phyloP scores from a whole-genome alignment of 305 asterid species.

The Fraxinus dipetala region DNA sequence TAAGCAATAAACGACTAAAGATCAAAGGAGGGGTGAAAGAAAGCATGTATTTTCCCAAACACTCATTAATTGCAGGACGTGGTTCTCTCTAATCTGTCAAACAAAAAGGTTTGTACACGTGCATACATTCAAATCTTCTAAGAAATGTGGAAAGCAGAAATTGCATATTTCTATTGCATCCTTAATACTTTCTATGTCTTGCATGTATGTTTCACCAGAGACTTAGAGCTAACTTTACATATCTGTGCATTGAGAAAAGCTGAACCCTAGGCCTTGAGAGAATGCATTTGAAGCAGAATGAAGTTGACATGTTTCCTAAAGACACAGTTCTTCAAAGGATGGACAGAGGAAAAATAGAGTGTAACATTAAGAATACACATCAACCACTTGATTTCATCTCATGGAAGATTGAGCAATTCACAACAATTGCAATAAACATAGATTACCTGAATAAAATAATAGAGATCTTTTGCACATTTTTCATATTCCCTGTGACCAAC shows the following conservation, averaged over 20 bases:
- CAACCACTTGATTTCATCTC: neutral
- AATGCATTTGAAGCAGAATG: neutral
- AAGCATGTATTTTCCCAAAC: neutral
- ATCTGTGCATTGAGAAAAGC: neutral
- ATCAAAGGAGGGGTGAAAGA: neutral
- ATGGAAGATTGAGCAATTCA: neutral
- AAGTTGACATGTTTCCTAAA: neutral
- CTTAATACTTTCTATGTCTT: neutral
- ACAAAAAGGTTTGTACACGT: neutral
- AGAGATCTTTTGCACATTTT: conserved; percentile 87
- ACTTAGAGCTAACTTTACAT: neutral
- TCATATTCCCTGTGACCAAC: conserved; percentile 93
- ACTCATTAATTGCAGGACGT: neutral
- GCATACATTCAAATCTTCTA: neutral
- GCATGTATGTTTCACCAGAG: neutral
- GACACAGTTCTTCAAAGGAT: neutral
- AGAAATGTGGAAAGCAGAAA: neutral
- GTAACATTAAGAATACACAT: neutral
- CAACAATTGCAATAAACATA: conserved; percentile 10
- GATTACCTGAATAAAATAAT: conserved; percentile 89
- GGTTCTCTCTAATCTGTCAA: neutral
- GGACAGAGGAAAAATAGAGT: neutral
- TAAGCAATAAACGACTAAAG: neutral
- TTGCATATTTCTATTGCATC: neutral
- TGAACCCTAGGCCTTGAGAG: neutral